Evolutionary conservation across 2,329 filamentous ascomycete genomes (phyloP).

Genomic region (Paracoccidioides lutzii): DNA sequence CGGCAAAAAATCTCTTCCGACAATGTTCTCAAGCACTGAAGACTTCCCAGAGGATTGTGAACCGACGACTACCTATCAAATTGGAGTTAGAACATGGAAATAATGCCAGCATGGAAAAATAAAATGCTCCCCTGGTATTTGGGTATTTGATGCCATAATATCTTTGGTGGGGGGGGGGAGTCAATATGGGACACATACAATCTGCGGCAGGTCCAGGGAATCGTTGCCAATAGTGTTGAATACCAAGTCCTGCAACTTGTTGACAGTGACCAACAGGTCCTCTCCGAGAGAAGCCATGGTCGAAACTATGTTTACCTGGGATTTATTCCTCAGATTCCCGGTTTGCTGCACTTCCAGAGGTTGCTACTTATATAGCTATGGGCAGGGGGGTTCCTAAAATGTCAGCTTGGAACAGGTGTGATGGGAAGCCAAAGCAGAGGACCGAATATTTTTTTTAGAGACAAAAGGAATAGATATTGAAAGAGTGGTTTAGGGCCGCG

Average conservation of each 20-base stretch:
- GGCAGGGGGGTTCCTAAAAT: background rate
- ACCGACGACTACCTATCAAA: conserved; percentile 76
- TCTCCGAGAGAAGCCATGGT: conserved; percentile 92
- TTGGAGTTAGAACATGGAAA: conserved; percentile 2
- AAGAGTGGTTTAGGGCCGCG: background rate
- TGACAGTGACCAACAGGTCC: conserved; percentile 87
- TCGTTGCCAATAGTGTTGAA: conserved; percentile 99
- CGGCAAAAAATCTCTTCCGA: conserved; percentile 91
- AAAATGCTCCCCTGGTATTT: background rate
- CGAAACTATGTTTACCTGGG: background rate
- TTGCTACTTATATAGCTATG: conserved; percentile 10
- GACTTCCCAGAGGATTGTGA: conserved; percentile 98
- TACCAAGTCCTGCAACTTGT: conserved; percentile 95
- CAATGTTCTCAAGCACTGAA: conserved; percentile 96
- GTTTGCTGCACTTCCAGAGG: conserved; percentile 12
- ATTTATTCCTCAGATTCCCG: background rate
- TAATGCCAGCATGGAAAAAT: background rate
- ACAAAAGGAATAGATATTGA: background rate
- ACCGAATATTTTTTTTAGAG: background rate
- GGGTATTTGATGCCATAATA: background rate
- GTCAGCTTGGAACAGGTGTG: background rate
- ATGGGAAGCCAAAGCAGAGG: background rate
- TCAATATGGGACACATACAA: conserved; percentile 50
- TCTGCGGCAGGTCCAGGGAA: conserved; percentile 92
- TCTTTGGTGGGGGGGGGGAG: no score